Evolutionary conservation across 73 alveolate genomes (phyloP).

Genomic region (Blepharisma japonicum): DNA sequence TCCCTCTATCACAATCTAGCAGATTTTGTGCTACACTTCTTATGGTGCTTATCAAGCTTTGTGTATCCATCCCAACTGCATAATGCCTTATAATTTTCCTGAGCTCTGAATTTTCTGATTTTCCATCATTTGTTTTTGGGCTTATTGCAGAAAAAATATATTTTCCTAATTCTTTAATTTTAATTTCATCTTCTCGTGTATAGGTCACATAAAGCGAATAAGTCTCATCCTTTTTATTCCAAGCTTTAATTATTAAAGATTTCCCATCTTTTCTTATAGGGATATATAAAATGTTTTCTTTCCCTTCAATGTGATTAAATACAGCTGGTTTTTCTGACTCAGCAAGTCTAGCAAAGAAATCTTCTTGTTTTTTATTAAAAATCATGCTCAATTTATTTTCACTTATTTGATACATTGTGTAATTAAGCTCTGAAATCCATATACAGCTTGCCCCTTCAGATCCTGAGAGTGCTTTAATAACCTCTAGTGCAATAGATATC

Average conservation of each 20-base stretch:
- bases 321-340: not conserved
- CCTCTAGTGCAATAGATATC: not conserved
- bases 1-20: conserved; percentile 16
- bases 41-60: not conserved
- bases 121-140: not conserved
- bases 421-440: not conserved
- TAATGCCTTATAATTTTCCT: not conserved
- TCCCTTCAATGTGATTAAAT: not conserved
- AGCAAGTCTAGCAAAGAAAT: not conserved
- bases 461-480: not conserved
- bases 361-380: not conserved
- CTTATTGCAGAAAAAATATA: not conserved
- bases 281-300: not conserved
- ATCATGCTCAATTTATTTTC: not conserved
- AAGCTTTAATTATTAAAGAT: not conserved
- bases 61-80: not conserved
- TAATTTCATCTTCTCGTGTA: not conserved
- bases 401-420: not conserved
- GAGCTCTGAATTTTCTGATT: not conserved
- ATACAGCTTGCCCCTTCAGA: not conserved
- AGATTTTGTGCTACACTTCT: not conserved
- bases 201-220: not conserved
- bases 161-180: not conserved
- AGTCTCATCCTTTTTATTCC: not conserved
- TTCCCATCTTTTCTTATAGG: not conserved